Percentiles rank a stretch among this genome's conserved stretches.
Evolutionary conservation across 2,329 filamentous ascomycete genomes (phyloP).

Genomic region (Tolypocladium endophyticum): DNA sequence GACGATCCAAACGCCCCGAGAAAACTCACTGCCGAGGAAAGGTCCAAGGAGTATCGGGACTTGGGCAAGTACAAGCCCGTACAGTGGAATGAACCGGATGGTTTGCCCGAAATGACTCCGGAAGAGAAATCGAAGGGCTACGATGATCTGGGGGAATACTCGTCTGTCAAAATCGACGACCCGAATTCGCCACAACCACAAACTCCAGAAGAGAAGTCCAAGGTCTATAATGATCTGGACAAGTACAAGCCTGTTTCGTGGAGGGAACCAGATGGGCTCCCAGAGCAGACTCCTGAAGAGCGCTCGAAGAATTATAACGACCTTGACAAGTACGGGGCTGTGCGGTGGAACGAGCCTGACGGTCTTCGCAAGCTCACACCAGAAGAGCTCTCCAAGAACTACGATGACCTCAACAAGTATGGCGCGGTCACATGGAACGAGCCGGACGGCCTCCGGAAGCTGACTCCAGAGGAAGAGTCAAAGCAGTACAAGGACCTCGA

Average conservation of each 20-base stretch:
- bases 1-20: conserved; percentile 16
- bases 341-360: conserved; percentile 26
- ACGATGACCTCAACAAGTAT: conserved; percentile 25
- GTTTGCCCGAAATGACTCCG: conserved; percentile 12
- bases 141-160: conserved; percentile 25
- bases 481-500: conserved; percentile 24
- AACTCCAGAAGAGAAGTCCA: conserved; percentile 18
- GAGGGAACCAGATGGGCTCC: conserved; percentile 29
- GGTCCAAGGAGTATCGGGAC: conserved; percentile 22
- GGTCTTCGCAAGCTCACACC: conserved; percentile 16
- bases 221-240: conserved; percentile 29
- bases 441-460: conserved; percentile 13
- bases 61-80: conserved; percentile 19
- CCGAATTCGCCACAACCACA: conserved; percentile 12
- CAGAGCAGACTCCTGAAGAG: conserved; percentile 20
- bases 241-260: conserved; percentile 26
- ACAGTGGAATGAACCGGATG: conserved; percentile 12
- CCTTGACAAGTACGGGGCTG: conserved; percentile 22
- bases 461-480: conserved; percentile 17
- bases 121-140: conserved; percentile 19
- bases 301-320: conserved; percentile 28
- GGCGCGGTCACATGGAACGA: conserved; percentile 18
- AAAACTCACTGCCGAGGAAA: conserved; percentile 15
- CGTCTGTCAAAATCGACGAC: conserved; percentile 7
- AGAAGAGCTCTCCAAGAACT: conserved; percentile 29